Evolutionary conservation across 176 grass and related monocot genomes (phyloP).

Genomic region (Phragmites australis): DNA sequence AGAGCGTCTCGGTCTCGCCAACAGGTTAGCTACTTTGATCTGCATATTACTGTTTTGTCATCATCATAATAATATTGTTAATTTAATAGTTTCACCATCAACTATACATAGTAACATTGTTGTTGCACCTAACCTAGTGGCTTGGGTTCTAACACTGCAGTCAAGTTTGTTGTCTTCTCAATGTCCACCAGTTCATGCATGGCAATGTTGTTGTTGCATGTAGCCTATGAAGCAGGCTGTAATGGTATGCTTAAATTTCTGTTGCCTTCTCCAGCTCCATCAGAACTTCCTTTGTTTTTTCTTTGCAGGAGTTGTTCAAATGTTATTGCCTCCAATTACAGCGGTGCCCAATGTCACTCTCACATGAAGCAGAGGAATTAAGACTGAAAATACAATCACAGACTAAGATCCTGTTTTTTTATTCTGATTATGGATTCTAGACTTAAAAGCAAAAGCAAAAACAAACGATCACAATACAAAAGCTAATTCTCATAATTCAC

Average conservation of each 20-base stretch:
- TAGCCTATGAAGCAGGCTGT: background rate
- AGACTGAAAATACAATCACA: background rate
- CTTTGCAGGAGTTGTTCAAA: background rate
- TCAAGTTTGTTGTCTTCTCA: background rate
- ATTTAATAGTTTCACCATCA: background rate
- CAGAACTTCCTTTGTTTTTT: background rate
- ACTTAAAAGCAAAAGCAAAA: too few relatives aligned
- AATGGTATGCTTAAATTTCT: background rate
- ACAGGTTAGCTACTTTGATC: conserved; percentile 1
- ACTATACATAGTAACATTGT: too few relatives aligned
- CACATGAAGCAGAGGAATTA: background rate
- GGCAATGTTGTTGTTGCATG: background rate
- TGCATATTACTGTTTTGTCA: background rate
- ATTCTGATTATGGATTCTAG: too few relatives aligned
- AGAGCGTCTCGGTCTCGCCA: background rate
- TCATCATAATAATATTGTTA: background rate
- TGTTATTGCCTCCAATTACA: background rate
- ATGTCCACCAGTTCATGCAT: background rate
- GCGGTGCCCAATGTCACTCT: background rate
- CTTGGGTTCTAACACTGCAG: background rate
- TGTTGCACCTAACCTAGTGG: background rate
- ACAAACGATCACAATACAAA: too few relatives aligned
- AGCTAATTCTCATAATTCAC: too few relatives aligned
- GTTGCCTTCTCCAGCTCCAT: background rate
- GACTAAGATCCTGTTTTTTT: too few relatives aligned